Percentiles rank a stretch among this genome's conserved stretches.
Evolutionary conservation across 169 alveolate species (phyloP).

Genomic region (Miamiensis avidus): DNA sequence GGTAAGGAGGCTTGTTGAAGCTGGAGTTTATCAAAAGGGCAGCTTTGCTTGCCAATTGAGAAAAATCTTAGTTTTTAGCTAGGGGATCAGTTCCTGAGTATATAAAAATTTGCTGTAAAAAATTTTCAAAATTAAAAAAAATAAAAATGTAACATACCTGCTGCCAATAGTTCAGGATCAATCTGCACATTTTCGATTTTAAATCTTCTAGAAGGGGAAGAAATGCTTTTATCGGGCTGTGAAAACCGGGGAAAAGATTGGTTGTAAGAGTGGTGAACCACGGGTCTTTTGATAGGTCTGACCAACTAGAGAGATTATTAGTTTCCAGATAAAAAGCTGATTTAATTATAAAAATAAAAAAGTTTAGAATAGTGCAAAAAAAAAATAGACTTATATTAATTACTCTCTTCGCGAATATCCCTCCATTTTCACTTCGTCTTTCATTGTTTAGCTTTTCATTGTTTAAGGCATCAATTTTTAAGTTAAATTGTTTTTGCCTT

Average conservation of each 20-base stretch:
- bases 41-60: slow-evolving; percentile 66
- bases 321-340: neutral
- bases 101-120: too few relatives aligned
- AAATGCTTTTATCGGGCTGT: slow-evolving; percentile 3
- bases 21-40: slow-evolving; percentile 49
- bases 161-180: slow-evolving; percentile 68
- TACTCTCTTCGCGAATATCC: too few relatives aligned
- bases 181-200: slow-evolving; percentile 35
- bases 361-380: neutral
- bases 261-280: neutral
- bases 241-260: slow-evolving; percentile 18
- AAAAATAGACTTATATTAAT: neutral
- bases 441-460: too few relatives aligned
- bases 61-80: slow-evolving; percentile 72
- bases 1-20: slow-evolving; percentile 73
- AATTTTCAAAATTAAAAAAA: too few relatives aligned
- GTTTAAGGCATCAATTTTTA: too few relatives aligned
- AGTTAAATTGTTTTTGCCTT: too few relatives aligned
- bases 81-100: slow-evolving; percentile 85
- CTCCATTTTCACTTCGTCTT: too few relatives aligned
- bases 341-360: slow-evolving; percentile 8
- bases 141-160: too few relatives aligned
- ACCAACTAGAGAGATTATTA: neutral
- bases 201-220: slow-evolving; percentile 40
- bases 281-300: slow-evolving; percentile 3